Base-by-base conservation (phyloP, 805 yeast genomes). In the Lachancea quebecensis region DNA sequence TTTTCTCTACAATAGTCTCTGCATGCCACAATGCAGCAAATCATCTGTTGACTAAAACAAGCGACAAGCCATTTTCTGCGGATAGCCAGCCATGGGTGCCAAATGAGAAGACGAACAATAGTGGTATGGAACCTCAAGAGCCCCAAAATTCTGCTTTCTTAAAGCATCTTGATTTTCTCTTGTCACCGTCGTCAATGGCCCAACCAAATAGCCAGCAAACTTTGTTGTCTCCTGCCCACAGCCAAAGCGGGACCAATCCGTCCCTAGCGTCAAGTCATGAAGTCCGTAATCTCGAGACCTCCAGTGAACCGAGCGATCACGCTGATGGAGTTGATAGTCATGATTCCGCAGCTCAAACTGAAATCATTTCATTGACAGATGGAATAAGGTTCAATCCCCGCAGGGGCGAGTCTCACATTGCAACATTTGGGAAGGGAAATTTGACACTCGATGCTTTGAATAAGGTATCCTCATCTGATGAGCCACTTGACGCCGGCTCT, bases 401-500 rank as follows among this genome's bases (percentile, higher is more conserved):
- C 65, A 69, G 49, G 65, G 75, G 9, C 51, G 75, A 12, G 53
- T 73, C 49, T 67, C 73, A 41, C 68, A 57, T 78, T 11, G 67
- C 73, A 27, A 70, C 82, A 0, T 55, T 79, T 54, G 85, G 85
- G 3, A 66, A 66, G 38, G 85, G 85, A 2, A 73, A 75, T 45
- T 62, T 79, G 34, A 66, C 71, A 0, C 59, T 75, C 25, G 71
- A 67, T 39, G 70, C 56, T 7, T 52, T 65, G 29, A 55, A 49
- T 1, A 50, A 14, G 18, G 18, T 25, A 4, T 14, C 29, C 14
- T 11, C 31, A 12, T 17, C 10, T 17, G 38, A 35, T 14, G 28
- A 16, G n/a, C 38, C 46, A 14, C 42, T 38, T 17, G 46, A 43
- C 11, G 25, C 30, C 11, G 42, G 41, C 4, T 28, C 39, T n/a